Evolutionary conservation across 345 rosid genomes (phyloP), one percentile per base, ranked within the genome.

Genomic region (Lagerstroemia speciosa): DNA sequence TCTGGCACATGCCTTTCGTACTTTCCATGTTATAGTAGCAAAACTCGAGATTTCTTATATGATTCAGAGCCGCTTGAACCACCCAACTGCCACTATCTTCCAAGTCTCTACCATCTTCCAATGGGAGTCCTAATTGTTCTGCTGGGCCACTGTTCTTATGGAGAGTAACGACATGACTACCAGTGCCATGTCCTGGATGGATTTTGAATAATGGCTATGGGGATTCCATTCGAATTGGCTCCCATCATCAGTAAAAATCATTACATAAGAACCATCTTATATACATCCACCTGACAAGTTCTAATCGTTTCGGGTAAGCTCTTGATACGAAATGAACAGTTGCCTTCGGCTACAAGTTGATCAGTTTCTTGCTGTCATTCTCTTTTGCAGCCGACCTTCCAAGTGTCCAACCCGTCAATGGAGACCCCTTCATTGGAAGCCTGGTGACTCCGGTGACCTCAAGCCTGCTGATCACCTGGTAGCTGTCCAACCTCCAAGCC

Each of bases 361-460:
- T 27, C 0, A 27, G 63, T 26, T 5, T 30, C 63, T 58, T n/a
- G n/a, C n/a, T n/a, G n/a, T n/a, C n/a, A n/a, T n/a, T n/a, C n/a
- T n/a, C n/a, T n/a, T 30, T 34, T 73, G 74, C 89, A 91, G 98
- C 89, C 93, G 76, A 94, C 89, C 16, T 94, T 78, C 79, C 97
- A 94, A 83, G 99, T 94, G n/a, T 94, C 61, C 90, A 94, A 79
- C 99, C 99, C 64, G 88, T 94, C 81, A 91, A 94, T 48, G 99
- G 96, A 5, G 99, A 94, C 71, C 99, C 99, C 1, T 94, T 91
- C 88, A 91, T 91, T 27, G 99, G 97, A 71, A 94, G 96, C 78
- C 89, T 94, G 3, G 99, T 91, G 79, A 91, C 97, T 64, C 97
- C 97, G 7, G 78, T 89, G 3, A 94, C 99, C 50, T 91, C 98